These are phyloP conservation scores for Backusella westeae DNA, from an alignment of 192 early-diverging fungal species.

Conservation along the genomic window DNA sequence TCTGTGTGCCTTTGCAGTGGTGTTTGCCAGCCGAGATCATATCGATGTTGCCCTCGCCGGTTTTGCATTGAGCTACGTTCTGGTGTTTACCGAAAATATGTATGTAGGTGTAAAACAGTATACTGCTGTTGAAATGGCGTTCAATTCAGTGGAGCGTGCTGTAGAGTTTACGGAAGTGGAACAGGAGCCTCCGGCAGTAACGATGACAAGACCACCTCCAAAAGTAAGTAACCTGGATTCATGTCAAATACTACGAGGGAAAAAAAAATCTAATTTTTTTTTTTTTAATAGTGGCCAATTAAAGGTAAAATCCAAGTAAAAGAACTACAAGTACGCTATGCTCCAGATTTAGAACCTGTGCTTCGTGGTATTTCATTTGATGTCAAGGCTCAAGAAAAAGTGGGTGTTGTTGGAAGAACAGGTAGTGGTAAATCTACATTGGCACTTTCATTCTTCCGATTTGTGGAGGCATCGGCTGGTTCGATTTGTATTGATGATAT, in stretches of 20 bases:
- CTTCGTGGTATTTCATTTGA: slow-evolving; percentile 57
- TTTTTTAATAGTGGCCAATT: slow-evolving; percentile 51
- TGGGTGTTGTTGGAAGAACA: slow-evolving; percentile 85
- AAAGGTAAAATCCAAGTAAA: slow-evolving; percentile 67
- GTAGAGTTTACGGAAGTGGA: slow-evolving; percentile 76
- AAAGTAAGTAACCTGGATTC: too few relatives aligned
- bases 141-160: slow-evolving; percentile 88
- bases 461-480: slow-evolving; percentile 58
- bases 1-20: too few relatives aligned
- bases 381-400: slow-evolving; percentile 66
- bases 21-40: slow-evolving; percentile 2
- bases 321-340: slow-evolving; percentile 72
- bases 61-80: slow-evolving; percentile 74
- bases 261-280: too few relatives aligned
- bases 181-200: slow-evolving; percentile 68
- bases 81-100: slow-evolving; percentile 65
- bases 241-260: too few relatives aligned
- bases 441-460: slow-evolving; percentile 68
- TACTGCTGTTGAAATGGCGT: slow-evolving; percentile 77
- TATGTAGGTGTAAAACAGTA: slow-evolving; percentile 74
- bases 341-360: slow-evolving; percentile 40
- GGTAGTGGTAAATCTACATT: slow-evolving; percentile 82
- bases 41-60: slow-evolving; percentile 81
- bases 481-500: slow-evolving; percentile 69
- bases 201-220: too few relatives aligned